Evolutionary conservation across 345 rosid species (phyloP).

Genomic region (Lepidium africanum): DNA sequence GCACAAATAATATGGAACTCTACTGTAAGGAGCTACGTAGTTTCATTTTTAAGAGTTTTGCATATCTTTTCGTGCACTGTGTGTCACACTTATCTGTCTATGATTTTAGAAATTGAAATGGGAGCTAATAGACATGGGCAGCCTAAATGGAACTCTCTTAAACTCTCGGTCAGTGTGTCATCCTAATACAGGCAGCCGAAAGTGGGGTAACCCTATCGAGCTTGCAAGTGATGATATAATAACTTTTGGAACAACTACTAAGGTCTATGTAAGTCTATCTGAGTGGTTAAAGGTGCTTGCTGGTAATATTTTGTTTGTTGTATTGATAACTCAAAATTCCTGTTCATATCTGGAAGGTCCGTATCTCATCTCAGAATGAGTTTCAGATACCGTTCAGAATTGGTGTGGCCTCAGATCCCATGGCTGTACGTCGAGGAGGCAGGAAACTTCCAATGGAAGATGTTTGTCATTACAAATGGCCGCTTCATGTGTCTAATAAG

Average conservation of each 20-base stretch:
- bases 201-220: conserved; percentile 68
- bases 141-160: conserved; percentile 92
- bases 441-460: conserved; percentile 96
- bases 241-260: conserved; percentile 82
- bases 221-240: conserved; percentile 76
- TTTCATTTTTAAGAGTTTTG: conserved; percentile 11
- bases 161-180: conserved; percentile 62
- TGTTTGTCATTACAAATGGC: conserved; percentile 87
- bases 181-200: conserved; percentile 64
- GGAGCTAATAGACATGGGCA: conserved; percentile 97
- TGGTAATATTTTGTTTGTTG: neutral
- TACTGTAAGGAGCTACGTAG: conserved; percentile 40
- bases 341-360: conserved; percentile 48
- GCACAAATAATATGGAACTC: conserved; percentile 89
- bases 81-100: neutral
- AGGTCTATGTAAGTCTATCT: conserved; percentile 50
- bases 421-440: conserved; percentile 93
- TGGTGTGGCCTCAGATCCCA: conserved; percentile 91
- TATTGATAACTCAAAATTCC: neutral
- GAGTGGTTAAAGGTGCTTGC: conserved; percentile 3
- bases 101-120: conserved; percentile 75
- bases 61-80: conserved; percentile 10
- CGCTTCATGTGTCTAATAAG: conserved; percentile 75
- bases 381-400: conserved; percentile 56
- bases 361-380: conserved; percentile 50